Conservation (phyloP, 2,329 filamentous ascomycete species). For the Penicillium sp. region DNA sequence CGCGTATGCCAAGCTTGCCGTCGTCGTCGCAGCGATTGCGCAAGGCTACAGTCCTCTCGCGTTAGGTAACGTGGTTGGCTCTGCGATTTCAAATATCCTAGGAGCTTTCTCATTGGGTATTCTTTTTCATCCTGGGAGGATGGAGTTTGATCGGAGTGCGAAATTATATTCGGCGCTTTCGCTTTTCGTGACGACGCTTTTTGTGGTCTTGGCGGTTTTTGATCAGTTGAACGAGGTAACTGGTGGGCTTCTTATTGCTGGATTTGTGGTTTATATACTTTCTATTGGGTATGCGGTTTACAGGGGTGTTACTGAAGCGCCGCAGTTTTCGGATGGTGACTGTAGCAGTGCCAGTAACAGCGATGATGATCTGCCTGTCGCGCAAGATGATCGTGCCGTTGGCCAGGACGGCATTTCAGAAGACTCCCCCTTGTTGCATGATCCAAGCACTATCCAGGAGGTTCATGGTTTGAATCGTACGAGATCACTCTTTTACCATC, state of each 20-base stretch:
- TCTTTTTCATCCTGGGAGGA: constrained; percentile 43
- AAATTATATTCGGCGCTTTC: constrained; percentile 53
- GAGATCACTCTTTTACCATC: constrained; percentile 43
- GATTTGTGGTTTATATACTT: constrained; percentile 51
- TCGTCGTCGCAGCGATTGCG: constrained; percentile 54
- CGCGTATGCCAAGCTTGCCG: constrained; percentile 45
- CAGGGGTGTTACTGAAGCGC: constrained; percentile 47
- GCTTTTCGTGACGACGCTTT: constrained; percentile 46
- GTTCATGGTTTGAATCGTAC: constrained; percentile 15
- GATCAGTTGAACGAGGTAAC: constrained; percentile 39
- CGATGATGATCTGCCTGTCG: constrained; percentile 7
- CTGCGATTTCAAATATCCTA: constrained; percentile 59
- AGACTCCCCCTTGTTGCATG: constrained; percentile 26
- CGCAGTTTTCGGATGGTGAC: constrained; percentile 50
- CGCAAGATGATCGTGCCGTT: not conserved
- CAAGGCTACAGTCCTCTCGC: constrained; percentile 54
- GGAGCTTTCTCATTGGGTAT: constrained; percentile 60
- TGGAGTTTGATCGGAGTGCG: constrained; percentile 53
- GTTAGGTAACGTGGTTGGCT: constrained; percentile 60
- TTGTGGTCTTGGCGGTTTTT: constrained; percentile 44
- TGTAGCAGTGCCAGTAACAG: constrained; percentile 37
- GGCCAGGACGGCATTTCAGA: constrained; percentile 18
- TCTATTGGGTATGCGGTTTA: constrained; percentile 53
- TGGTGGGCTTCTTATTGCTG: constrained; percentile 46
- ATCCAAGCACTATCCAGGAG: constrained; percentile 5